Base-by-base conservation (phyloP, 1,284 basidiomycete species). In the Ganoderma resinaceum region DNA sequence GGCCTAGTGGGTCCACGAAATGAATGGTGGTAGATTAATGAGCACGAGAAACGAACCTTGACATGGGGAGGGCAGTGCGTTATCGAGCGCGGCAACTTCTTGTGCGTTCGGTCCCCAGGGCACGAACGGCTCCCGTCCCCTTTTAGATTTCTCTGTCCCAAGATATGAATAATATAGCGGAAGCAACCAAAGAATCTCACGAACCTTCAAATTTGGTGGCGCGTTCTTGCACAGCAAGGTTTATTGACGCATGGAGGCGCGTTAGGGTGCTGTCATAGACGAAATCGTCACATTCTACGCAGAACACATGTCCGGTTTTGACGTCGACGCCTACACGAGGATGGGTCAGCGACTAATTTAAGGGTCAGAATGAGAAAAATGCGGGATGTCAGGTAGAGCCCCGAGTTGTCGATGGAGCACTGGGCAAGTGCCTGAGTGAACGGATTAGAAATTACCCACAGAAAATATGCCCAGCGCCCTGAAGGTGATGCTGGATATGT, bases 401-500 rank as follows among this genome's bases (percentile, higher is more conserved):
- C 26, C 23, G 33, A 26, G 12, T 55, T 31, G 9, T 7, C 29
- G 52, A 52, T 12, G 23, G 20, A 37, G 60, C 43, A 62, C 80
- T 62, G 38, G 26, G 60, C n/a, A 33, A 33, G 29, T 46, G 59
- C 3, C 60, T 46, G 63, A 65, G 14, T 53, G 23, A 46, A 55
- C 35, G 46, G 64, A 33, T 63, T 46, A 18, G 29, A 61, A 46
- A 52, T 33, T 1, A 86, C 92, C 74, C 67, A 95, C 95, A 91
- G 76, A 95, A 93, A 14, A 78, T 74, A 78, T 95, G 93, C 0
- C 83, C 83, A 3, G 82, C 75, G 26, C 87, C 84, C 72, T 81
- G 85, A 70, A 91, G 81, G 77, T 93, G 93, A 3, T 77, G 79
- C 7, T 81, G 76, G 55, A 87, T 82, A 76, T 91, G 93, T 23